Percentiles rank a stretch among this genome's conserved stretches.
These are phyloP conservation scores for Sarocladiaceae sp. DNA, from an alignment of 2,329 filamentous ascomycete genomes.

Conservation along the genomic window DNA sequence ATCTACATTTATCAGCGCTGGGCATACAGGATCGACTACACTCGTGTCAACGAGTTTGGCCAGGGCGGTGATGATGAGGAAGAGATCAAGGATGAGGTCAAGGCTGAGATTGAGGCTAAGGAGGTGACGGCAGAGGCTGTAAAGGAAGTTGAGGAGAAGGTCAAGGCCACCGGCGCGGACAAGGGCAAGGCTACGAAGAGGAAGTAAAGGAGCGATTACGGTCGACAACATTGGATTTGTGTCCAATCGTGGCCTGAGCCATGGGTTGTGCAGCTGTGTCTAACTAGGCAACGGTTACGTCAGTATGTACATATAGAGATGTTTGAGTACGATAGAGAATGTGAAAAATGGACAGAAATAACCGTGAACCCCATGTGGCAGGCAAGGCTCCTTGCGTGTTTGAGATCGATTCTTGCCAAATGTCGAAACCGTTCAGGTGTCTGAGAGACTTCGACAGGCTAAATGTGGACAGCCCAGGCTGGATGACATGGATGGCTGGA, in stretches of 20 bases:
- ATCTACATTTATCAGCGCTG: constrained; percentile 93
- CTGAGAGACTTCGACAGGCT: too few relatives aligned
- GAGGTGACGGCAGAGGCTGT: constrained; percentile 32
- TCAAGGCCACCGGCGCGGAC: constrained; percentile 42
- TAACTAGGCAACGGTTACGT: not conserved
- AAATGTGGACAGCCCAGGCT: not conserved
- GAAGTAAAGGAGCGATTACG: constrained; percentile 23
- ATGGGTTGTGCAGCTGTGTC: too few relatives aligned
- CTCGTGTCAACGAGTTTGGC: constrained; percentile 93
- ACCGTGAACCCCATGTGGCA: not conserved
- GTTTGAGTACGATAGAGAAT: not conserved
- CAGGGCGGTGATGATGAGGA: constrained; percentile 93
- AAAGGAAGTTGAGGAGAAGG: constrained; percentile 29
- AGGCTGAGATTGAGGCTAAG: constrained; percentile 29
- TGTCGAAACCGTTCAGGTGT: not conserved
- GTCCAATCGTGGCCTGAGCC: not conserved
- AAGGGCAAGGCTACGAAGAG: constrained; percentile 41
- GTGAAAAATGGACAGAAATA: not conserved
- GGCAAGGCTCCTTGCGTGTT: not conserved
- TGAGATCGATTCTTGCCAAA: not conserved
- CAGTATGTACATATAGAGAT: too few relatives aligned
- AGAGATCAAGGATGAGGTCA: constrained; percentile 32
- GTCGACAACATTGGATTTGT: too few relatives aligned
- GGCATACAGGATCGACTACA: constrained; percentile 89
- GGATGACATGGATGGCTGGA: not conserved